These are phyloP conservation scores for Exophiala alcalophila DNA, from an alignment of 2,329 filamentous ascomycete species.

Conservation along the genomic window DNA sequence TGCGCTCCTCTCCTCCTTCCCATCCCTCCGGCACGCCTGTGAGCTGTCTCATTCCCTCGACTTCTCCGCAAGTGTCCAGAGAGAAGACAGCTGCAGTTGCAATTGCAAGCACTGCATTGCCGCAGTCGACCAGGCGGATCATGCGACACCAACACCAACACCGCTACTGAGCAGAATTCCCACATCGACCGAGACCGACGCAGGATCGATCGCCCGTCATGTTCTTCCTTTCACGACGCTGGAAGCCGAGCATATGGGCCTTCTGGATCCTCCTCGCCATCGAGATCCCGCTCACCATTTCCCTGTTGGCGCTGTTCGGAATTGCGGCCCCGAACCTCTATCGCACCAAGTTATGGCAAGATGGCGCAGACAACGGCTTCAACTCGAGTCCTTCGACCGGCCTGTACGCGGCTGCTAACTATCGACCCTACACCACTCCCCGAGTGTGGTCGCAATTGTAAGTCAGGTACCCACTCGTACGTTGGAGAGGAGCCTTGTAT, in stretches of 20 bases:
- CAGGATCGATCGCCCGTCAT: slow-evolving; percentile 6
- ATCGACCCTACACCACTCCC: slow-evolving; percentile 52
- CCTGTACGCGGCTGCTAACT: slow-evolving; percentile 59
- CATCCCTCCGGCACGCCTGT: slow-evolving; percentile 3
- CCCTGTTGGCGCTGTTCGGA: slow-evolving; percentile 58
- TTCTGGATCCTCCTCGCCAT: slow-evolving; percentile 53
- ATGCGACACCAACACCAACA: slow-evolving; percentile 9
- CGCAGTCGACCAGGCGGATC: slow-evolving; percentile 11
- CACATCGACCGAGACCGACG: slow-evolving; percentile 1
- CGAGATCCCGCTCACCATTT: slow-evolving; percentile 58
- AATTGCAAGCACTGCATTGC: not conserved
- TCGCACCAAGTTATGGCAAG: slow-evolving; percentile 59
- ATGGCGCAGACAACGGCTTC: slow-evolving; percentile 60
- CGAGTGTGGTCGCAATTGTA: slow-evolving; percentile 62
- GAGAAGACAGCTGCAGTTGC: slow-evolving; percentile 3
- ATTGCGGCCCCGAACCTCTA: slow-evolving; percentile 62
- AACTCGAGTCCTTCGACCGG: slow-evolving; percentile 58
- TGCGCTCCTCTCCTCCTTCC: slow-evolving; percentile 9
- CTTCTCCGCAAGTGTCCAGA: not conserved
- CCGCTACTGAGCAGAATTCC: slow-evolving; percentile 1
- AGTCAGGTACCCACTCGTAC: too few relatives aligned
- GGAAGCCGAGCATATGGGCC: slow-evolving; percentile 48
- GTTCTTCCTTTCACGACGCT: slow-evolving; percentile 53
- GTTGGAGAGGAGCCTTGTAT: too few relatives aligned
- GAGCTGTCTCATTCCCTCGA: not conserved